Evolutionary conservation across 2,329 filamentous ascomycete species (phyloP).

Genomic region (Epichloe baconii): DNA sequence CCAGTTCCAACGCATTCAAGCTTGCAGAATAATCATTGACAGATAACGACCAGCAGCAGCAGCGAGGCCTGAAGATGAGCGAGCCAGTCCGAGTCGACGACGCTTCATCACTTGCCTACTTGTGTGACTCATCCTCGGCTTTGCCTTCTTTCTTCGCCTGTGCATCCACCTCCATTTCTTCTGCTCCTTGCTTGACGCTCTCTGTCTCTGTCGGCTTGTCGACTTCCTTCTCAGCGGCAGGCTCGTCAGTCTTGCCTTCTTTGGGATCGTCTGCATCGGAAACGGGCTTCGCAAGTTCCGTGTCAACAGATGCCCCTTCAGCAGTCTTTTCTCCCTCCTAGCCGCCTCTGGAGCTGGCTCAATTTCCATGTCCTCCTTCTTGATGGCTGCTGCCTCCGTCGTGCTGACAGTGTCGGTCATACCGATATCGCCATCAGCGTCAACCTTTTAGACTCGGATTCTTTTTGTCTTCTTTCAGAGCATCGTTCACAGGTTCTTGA

Average conservation of each 20-base stretch:
- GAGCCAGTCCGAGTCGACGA: not conserved
- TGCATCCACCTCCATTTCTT: conserved; percentile 23
- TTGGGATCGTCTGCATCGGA: conserved; percentile 1
- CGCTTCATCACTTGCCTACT: conserved; percentile 11
- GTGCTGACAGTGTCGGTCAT: conserved; percentile 29
- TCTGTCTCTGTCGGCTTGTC: conserved; percentile 12
- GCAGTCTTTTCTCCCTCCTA: conserved; percentile 18
- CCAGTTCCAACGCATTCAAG: not conserved
- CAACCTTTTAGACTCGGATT: conserved; percentile 19
- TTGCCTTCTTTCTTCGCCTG: conserved; percentile 17
- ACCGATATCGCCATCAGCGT: conserved; percentile 37
- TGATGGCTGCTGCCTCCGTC: conserved; percentile 21
- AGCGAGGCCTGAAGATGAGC: not conserved
- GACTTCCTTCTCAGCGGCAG: conserved; percentile 9
- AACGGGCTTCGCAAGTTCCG: conserved; percentile 7
- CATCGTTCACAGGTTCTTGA: conserved; percentile 16
- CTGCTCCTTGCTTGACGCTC: conserved; percentile 10
- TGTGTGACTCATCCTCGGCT: conserved; percentile 10
- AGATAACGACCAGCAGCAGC: not conserved
- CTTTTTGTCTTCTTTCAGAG: conserved; percentile 7
- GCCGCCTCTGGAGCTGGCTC: conserved; percentile 20
- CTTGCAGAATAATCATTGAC: not conserved
- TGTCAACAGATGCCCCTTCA: conserved; percentile 11
- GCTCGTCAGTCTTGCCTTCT: conserved; percentile 12
- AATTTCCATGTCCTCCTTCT: conserved; percentile 26